Evolutionary conservation across 129 eudicot genomes (phyloP), one percentile per base, ranked within the genome.

Genomic region (Artemisia annua): DNA sequence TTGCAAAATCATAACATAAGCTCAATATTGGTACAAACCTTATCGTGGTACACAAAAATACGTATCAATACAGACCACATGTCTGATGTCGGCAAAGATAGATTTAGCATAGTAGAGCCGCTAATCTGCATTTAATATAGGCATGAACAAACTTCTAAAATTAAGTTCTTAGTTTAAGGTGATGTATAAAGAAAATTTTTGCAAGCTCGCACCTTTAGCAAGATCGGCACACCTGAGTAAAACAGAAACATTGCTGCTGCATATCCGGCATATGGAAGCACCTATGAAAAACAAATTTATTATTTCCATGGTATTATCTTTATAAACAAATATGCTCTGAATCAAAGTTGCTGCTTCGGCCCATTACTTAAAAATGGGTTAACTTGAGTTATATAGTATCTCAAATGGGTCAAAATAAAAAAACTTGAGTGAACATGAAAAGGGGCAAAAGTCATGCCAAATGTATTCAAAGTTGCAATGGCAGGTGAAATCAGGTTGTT

Each of bases 211-310:
- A 92, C 96, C 96, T 89, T 92, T 32, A 89, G 74, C 53, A 92
- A 66, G 82, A 89, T 15, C 1, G 98, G 96, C 32, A 92, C 98
- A 30, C 85, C 87, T 0, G 98, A 92, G 85, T 92, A 92, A 72
- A 92, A 92, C 67, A 92, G 83, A 80, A 89, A 92, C 98, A 92
- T 92, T 13, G 98, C 96, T 70, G 71, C 62, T 2, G 96, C 85
- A 68, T 85, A 92, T 73, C 98, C 96, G 67, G 79, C 63, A 71
- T 83, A 92, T 12, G 96, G 98, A 78, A 92, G 78, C 28, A 82
- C 90, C 98, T 92, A 86, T 39, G 9, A 6, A 9, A 39, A 39
- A 39, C 44, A 39, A 39, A 39, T 39, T 39, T 39, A 39, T 39
- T 5, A 39, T 39, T 7, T 39, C 44, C 44, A 39, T 5, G 9